Percentiles rank a stretch among this genome's conserved stretches.
Evolutionary conservation across 202 grass and related monocot genomes (phyloP).

Genomic region (Elaeis oleifera): DNA sequence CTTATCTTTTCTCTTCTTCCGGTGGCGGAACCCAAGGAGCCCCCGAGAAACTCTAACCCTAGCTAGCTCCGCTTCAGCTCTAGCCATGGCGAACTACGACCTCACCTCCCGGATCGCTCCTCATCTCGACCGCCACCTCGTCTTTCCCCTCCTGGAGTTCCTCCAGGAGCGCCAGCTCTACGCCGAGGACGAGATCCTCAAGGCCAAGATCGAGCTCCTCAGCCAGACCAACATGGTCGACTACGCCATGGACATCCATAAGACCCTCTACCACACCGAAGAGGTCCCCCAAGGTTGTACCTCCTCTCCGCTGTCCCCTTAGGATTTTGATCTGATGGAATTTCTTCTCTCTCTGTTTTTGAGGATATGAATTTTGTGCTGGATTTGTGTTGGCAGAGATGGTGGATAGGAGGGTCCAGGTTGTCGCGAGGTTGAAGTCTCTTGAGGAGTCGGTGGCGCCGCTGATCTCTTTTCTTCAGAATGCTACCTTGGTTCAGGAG

Average conservation of each 20-base stretch:
- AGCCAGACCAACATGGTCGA: constrained; percentile 95
- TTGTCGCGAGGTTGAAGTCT: constrained; percentile 58
- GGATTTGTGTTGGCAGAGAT: constrained; percentile 31
- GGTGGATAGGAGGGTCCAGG: constrained; percentile 64
- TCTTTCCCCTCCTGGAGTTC: constrained; percentile 91
- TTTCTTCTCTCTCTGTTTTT: too few species aligned
- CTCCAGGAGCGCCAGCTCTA: constrained; percentile 78
- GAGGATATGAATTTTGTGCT: neutral
- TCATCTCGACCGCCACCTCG: constrained; percentile 74
- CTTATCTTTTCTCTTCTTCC: too few species aligned
- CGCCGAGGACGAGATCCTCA: constrained; percentile 69
- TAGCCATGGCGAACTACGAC: constrained; percentile 62
- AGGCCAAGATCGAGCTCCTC: constrained; percentile 87
- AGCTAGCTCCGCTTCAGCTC: neutral
- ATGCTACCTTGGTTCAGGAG: constrained; percentile 67
- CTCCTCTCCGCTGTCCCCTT: too few species aligned
- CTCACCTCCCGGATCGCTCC: constrained; percentile 62
- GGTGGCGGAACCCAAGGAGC: too few species aligned
- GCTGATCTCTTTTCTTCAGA: constrained; percentile 69
- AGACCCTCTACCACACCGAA: constrained; percentile 77
- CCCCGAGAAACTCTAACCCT: constrained; percentile 31
- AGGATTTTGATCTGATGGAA: neutral
- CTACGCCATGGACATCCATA: constrained; percentile 97
- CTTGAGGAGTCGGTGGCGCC: constrained; percentile 63
- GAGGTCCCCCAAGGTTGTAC: constrained; percentile 58